Evolutionary conservation across 495 filamentous ascomycete genomes (phyloP).

Genomic region (Penicillium verhagenii): DNA sequence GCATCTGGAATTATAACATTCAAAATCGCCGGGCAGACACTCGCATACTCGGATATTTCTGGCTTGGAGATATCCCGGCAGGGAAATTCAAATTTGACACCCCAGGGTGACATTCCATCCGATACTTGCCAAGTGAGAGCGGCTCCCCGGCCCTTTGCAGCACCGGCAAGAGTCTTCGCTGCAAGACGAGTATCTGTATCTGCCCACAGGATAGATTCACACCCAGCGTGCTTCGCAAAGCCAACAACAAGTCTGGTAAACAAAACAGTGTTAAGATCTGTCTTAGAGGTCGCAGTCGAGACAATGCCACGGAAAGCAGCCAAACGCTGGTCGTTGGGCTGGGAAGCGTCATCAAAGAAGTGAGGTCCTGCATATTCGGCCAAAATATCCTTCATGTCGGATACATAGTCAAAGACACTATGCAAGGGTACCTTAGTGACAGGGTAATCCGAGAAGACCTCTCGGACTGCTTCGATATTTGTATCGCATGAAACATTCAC

Average conservation of each 20-base stretch:
- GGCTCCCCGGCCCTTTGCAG: conserved; percentile 86
- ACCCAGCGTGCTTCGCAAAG: conserved; percentile 57
- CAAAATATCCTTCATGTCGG: conserved; percentile 30
- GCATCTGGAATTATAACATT: conserved; percentile 45
- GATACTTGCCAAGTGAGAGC: conserved; percentile 76
- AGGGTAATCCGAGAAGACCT: conserved; percentile 58
- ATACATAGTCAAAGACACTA: conserved; percentile 49
- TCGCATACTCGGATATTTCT: conserved; percentile 66
- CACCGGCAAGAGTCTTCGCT: conserved; percentile 78
- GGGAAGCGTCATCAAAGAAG: conserved; percentile 29
- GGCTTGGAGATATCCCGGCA: conserved; percentile 79
- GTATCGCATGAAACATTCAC: conserved; percentile 23
- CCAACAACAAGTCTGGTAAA: conserved; percentile 67
- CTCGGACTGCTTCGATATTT: conserved; percentile 37
- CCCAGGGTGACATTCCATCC: conserved; percentile 67
- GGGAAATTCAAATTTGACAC: conserved; percentile 63
- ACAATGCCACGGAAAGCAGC: conserved; percentile 55
- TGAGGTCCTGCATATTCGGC: conserved; percentile 24
- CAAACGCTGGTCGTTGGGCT: conserved; percentile 45
- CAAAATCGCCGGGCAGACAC: conserved; percentile 52
- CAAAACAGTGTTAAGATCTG: conserved; percentile 69
- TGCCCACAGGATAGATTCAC: conserved; percentile 73
- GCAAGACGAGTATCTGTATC: conserved; percentile 86
- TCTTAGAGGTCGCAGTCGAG: conserved; percentile 67
- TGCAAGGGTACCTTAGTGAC: conserved; percentile 58